Evolutionary conservation across 2,329 filamentous ascomycete species (phyloP).

Genomic region (Claviceps sp.): DNA sequence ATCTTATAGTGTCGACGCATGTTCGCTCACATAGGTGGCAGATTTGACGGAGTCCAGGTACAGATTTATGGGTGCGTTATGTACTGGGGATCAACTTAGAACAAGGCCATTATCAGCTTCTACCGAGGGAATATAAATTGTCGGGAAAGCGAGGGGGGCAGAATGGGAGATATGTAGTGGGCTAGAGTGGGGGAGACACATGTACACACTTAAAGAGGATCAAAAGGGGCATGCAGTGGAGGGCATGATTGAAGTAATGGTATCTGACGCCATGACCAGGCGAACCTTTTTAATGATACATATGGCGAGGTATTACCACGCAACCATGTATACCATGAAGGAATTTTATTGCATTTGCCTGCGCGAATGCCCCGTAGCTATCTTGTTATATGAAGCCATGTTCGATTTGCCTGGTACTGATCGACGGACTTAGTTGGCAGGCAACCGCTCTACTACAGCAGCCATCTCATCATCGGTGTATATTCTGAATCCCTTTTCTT

Average conservation of each 20-base stretch:
- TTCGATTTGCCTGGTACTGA: not conserved
- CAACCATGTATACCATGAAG: not conserved
- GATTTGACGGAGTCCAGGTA: not conserved
- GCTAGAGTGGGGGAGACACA: not conserved
- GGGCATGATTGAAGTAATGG: conserved; percentile 1
- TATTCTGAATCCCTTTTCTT: conserved; percentile 96
- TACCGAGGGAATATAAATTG: not conserved
- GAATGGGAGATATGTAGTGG: not conserved
- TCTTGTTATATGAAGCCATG: conserved; percentile 6
- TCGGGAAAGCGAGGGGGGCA: not conserved
- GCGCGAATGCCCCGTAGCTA: conserved; percentile 3
- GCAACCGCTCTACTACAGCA: conserved; percentile 72
- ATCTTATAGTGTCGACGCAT: not conserved
- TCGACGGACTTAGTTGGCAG: conserved; percentile 39
- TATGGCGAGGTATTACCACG: conserved; percentile 5
- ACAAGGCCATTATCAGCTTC: not conserved
- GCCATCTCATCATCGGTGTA: conserved; percentile 98
- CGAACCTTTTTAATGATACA: conserved; percentile 18
- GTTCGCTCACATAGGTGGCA: not conserved
- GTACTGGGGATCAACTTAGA: not conserved
- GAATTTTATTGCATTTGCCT: not conserved
- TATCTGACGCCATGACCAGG: conserved; percentile 8
- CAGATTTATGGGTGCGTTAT: not conserved
- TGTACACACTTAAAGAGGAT: not conserved
- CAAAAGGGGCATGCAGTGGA: not conserved